phyloP scores from a whole-genome alignment of 495 filamentous ascomycete species.

The Alectoria sarmentosa region DNA sequence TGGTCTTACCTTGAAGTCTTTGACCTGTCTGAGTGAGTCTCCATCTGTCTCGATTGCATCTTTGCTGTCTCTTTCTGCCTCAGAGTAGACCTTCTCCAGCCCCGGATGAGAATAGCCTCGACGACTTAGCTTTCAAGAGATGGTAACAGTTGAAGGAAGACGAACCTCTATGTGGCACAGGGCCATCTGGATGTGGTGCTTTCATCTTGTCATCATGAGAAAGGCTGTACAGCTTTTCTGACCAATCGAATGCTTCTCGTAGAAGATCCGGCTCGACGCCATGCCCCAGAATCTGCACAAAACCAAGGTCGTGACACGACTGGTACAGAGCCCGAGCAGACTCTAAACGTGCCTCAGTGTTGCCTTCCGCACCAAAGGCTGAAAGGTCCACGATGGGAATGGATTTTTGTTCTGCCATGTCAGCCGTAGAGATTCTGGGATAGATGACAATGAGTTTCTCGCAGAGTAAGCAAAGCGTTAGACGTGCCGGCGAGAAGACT shows the following conservation, averaged over 20 bases:
- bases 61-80: slow-evolving; percentile 41
- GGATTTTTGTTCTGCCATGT: background rate
- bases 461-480: no score
- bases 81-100: slow-evolving; percentile 56
- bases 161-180: slow-evolving; percentile 40
- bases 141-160: background rate
- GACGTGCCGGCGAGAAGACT: no score
- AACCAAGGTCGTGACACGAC: slow-evolving; percentile 49
- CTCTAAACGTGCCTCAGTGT: slow-evolving; percentile 30
- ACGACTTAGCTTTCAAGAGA: background rate
- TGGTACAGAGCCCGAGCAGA: slow-evolving; percentile 42
- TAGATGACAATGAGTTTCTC: background rate
- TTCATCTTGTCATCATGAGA: slow-evolving; percentile 41
- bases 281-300: slow-evolving; percentile 50
- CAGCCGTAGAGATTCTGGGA: background rate
- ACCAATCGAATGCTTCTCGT: slow-evolving; percentile 47
- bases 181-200: slow-evolving; percentile 53
- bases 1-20: slow-evolving; percentile 25
- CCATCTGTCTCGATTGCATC: slow-evolving; percentile 31
- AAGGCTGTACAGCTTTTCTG: slow-evolving; percentile 41
- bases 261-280: slow-evolving; percentile 40
- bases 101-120: slow-evolving; percentile 55
- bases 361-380: slow-evolving; percentile 29
- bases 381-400: slow-evolving; percentile 50
- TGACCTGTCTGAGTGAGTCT: slow-evolving; percentile 9